Evolutionary conservation across 805 yeast genomes (phyloP).

Genomic region (Starmera caribaea): DNA sequence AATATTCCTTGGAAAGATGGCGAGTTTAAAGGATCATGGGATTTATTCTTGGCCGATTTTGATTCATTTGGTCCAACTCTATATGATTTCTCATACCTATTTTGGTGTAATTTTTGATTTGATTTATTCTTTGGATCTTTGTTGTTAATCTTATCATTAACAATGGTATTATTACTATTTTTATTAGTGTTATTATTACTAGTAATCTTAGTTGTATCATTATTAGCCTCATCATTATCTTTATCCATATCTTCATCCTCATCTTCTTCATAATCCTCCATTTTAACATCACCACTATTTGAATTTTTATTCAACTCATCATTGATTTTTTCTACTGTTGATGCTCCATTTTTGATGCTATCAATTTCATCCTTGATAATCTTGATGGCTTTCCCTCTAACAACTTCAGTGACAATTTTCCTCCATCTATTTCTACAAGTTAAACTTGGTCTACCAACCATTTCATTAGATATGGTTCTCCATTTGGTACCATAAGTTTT

Average conservation of each 20-base stretch:
- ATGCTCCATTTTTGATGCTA: slow-evolving; percentile 30
- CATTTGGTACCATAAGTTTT: slow-evolving; percentile 76
- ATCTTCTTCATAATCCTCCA: too few species aligned
- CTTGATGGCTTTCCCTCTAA: slow-evolving; percentile 50
- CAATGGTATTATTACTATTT: too few species aligned
- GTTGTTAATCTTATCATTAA: too few species aligned
- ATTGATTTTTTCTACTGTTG: slow-evolving; percentile 17
- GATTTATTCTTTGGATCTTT: too few species aligned
- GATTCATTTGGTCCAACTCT: not conserved
- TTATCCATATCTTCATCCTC: too few species aligned
- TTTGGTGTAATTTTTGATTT: not conserved
- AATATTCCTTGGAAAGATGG: slow-evolving; percentile 1
- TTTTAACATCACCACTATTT: too few species aligned
- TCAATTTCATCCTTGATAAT: slow-evolving; percentile 52
- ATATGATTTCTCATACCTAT: not conserved
- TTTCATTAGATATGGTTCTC: slow-evolving; percentile 66
- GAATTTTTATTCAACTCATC: slow-evolving; percentile 9
- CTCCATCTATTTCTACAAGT: slow-evolving; percentile 94
- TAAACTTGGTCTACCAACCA: slow-evolving; percentile 75
- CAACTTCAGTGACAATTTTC: slow-evolving; percentile 69
- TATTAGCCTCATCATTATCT: too few species aligned
- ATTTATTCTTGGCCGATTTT: too few species aligned
- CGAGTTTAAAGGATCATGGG: not conserved
- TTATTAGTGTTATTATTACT: too few species aligned
- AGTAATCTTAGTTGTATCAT: not conserved